phyloP scores from a whole-genome alignment of 345 rosid genomes.

The Populus alba region DNA sequence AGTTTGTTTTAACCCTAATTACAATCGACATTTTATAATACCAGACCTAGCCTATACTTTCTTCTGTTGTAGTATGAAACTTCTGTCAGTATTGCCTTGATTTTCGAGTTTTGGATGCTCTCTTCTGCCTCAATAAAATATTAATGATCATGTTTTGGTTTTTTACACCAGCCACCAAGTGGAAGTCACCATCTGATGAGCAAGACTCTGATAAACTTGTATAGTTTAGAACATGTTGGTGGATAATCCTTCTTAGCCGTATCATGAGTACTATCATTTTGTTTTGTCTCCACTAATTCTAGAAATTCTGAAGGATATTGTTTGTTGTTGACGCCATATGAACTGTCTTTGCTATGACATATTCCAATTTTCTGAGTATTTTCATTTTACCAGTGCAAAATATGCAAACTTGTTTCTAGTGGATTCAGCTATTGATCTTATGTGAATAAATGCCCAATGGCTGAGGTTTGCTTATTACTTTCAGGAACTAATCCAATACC shows the following conservation, averaged over 20 bases:
- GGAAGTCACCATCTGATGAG: not conserved
- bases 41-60: not conserved
- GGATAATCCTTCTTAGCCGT: not conserved
- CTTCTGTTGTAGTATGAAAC: not conserved
- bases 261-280: not conserved
- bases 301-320: not conserved
- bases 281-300: not conserved
- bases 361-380: not conserved
- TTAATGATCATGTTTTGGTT: not conserved
- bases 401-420: not conserved
- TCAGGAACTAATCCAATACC: slow-evolving; percentile 77
- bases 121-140: not conserved
- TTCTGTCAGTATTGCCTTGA: not conserved
- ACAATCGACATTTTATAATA: not conserved
- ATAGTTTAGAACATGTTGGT: not conserved
- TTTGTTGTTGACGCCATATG: too few relatives aligned
- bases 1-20: not conserved
- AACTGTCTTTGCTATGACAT: not conserved
- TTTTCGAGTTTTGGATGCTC: not conserved
- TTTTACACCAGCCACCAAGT: not conserved
- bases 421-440: not conserved
- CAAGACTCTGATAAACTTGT: not conserved
- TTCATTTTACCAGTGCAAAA: not conserved
- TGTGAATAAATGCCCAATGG: not conserved
- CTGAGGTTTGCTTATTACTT: not conserved